A percentile compares a stretch with the other conserved stretches of the same genome.
These are phyloP conservation scores for Colletotrichum noveboracense DNA, from an alignment of 2,329 filamentous ascomycete species.

Conservation along the genomic window DNA sequence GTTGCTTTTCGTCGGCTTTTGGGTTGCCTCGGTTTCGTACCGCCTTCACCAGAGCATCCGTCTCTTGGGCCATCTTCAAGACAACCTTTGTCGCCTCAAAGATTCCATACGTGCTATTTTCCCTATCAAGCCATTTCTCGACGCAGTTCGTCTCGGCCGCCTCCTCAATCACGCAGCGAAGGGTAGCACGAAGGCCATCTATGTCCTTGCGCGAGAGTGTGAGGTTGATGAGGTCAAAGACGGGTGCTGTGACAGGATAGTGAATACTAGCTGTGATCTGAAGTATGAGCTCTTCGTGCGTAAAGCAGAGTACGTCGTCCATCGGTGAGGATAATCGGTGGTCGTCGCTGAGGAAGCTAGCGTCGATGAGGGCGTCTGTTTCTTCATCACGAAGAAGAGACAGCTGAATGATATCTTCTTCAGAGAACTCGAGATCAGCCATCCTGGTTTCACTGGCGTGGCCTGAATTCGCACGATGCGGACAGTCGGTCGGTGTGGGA, in stretches of 20 bases:
- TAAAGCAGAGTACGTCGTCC: constrained; percentile 23
- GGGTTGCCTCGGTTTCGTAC: not conserved
- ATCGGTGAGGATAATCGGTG: constrained; percentile 24
- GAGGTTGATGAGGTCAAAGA: constrained; percentile 24
- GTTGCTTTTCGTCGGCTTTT: not conserved
- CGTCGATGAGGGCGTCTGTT: constrained; percentile 28
- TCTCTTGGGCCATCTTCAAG: not conserved
- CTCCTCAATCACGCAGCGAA: constrained; percentile 21
- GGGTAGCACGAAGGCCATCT: constrained; percentile 21
- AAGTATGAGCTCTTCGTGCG: constrained; percentile 27
- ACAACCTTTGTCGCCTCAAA: constrained; percentile 26
- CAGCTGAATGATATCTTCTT: constrained; percentile 31
- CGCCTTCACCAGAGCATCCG: constrained; percentile 16
- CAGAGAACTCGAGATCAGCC: constrained; percentile 12
- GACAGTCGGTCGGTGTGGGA: not conserved
- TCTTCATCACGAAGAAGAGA: constrained; percentile 32
- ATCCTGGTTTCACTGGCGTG: not conserved
- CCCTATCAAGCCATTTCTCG: constrained; percentile 24
- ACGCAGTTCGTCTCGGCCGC: constrained; percentile 25
- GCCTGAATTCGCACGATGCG: not conserved
- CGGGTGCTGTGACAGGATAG: constrained; percentile 27
- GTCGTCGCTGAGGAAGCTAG: constrained; percentile 24
- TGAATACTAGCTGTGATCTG: constrained; percentile 24
- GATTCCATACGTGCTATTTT: constrained; percentile 26
- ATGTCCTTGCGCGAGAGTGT: constrained; percentile 22